These are phyloP conservation scores for Magnolia kwangsiensis DNA, from an alignment of 164 flowering plant genomes.

Conservation along the genomic window DNA sequence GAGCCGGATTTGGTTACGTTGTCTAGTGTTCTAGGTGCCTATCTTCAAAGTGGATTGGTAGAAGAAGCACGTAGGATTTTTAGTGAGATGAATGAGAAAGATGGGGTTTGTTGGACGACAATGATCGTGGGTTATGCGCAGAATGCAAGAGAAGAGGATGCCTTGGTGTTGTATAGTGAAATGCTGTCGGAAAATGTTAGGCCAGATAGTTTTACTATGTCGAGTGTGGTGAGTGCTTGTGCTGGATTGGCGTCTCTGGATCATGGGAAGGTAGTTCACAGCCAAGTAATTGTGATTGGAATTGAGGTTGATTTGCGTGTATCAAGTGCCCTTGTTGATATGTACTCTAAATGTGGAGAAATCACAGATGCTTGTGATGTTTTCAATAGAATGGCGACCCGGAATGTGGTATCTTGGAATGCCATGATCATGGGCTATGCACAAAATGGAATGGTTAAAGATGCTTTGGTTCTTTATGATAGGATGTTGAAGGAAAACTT, in stretches of 20 bases:
- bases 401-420: constrained; percentile 41
- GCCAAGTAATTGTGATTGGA: constrained; percentile 32
- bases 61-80: constrained; percentile 39
- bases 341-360: constrained; percentile 67
- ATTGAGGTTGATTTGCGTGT: constrained; percentile 39
- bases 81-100: constrained; percentile 31
- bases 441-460: constrained; percentile 44
- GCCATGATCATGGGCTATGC: constrained; percentile 37
- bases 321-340: constrained; percentile 50
- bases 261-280: constrained; percentile 47
- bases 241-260: constrained; percentile 42
- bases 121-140: constrained; percentile 54
- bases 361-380: constrained; percentile 33
- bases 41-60: constrained; percentile 27
- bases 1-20: constrained; percentile 46
- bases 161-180: constrained; percentile 31
- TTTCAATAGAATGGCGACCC: constrained; percentile 33
- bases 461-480: constrained; percentile 50
- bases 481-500: constrained; percentile 36
- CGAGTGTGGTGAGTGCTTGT: constrained; percentile 43
- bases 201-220: constrained; percentile 44
- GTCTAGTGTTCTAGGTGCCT: constrained; percentile 47
- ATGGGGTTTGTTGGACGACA: constrained; percentile 50
- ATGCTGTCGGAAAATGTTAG: constrained; percentile 36
- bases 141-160: constrained; percentile 46